Evolutionary conservation across 2,329 filamentous ascomycete genomes (phyloP), one percentile per base, ranked within the genome.

Genomic region (Aspergillus calidoustus): DNA sequence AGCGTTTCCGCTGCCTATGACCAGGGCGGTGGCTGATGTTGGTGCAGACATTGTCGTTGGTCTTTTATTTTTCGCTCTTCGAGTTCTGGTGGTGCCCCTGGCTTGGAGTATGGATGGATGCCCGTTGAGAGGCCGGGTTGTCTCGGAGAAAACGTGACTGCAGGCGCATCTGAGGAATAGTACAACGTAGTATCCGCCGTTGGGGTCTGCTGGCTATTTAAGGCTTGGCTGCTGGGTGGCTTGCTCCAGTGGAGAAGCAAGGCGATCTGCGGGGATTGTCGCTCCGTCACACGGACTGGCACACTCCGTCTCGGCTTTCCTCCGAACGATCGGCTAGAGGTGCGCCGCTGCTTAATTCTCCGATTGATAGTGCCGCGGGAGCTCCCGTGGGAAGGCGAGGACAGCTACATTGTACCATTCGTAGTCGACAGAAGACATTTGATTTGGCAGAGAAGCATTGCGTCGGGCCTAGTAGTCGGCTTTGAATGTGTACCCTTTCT

Each of bases 1-100:
- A 17, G 88, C 88, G 68, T 89, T 89, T 55, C 88, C 88, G 55
- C 83, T 81, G 22, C 88, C 88, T 34, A 88, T 77, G 7, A 91
- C 81, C 6, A 90, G 69, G 63, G 74, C 70, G 51, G 76, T 73
- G 61, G 11, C 8, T 41, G 11, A 15, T 13, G 34, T 41, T 13
- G 34, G 34, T 13, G 15, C 11, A 15, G 34, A 5, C 11, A 15
- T 13, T 13, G 9, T 41, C 31, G 13, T 41, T 41, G 3, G 2
- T 41, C 4, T 41, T 15, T 28, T 28, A 4, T 7, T 7, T 28
- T 28, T 28, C 25, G 6, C 25, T 28, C 4, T 28, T 7, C 6
- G 25, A 3, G 2, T 28, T 28, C 25, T 28, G 25, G 34, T 11
- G 9, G 34, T 38, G 11, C 13, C 34, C 34, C 11, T 38, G 34